Evolutionary conservation across 345 rosid species (phyloP).

Genomic region (Populus davidiana): DNA sequence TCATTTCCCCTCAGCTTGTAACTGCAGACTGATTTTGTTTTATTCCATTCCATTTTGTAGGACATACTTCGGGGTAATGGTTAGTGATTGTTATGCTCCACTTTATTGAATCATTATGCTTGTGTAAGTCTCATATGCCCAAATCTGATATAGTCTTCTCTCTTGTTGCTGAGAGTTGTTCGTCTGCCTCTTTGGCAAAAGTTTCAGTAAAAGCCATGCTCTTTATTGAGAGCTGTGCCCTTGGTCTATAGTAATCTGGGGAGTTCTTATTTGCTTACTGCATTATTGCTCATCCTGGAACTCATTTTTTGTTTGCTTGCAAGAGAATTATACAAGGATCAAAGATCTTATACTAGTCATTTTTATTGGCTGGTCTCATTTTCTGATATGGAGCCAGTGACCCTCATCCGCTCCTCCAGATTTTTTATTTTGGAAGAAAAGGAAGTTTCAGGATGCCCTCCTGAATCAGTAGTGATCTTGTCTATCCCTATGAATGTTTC

Average conservation of each 20-base stretch:
- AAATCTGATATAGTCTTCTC: neutral
- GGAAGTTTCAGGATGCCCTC: neutral
- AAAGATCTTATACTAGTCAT: neutral
- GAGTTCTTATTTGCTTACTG: neutral
- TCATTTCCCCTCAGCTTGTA: neutral
- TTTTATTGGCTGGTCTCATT: neutral
- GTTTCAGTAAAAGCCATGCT: neutral
- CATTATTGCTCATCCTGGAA: neutral
- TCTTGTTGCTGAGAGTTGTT: neutral
- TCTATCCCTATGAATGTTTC: neutral
- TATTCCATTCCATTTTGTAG: conserved; percentile 40
- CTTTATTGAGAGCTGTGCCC: neutral
- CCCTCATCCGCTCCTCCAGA: neutral
- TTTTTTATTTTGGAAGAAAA: neutral
- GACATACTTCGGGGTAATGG: conserved; percentile 46
- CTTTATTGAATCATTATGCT: neutral
- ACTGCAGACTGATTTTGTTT: conserved; percentile 21
- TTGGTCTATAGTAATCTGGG: neutral
- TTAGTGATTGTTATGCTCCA: conserved; percentile 30
- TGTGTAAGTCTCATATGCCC: neutral
- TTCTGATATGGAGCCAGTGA: neutral
- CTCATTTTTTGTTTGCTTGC: neutral
- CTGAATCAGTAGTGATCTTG: neutral
- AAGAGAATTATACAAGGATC: neutral
- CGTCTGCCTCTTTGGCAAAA: neutral